Evolutionary conservation across 805 yeast species (phyloP).

Genomic region (Jamesozyma hellenica): DNA sequence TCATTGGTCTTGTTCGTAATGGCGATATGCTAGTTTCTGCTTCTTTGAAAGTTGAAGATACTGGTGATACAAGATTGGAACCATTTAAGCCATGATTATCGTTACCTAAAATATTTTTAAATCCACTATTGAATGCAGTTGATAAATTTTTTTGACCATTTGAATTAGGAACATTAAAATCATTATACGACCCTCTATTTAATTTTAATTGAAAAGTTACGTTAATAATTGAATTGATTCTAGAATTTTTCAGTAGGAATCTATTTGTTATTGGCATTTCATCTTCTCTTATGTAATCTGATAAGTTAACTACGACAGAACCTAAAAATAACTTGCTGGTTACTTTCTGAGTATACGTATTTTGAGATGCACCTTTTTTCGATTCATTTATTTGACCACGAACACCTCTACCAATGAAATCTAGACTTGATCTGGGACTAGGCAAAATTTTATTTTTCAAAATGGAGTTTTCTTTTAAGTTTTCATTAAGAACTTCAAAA

Average conservation of each 20-base stretch:
- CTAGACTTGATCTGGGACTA: neutral
- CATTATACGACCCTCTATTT: slow-evolving; percentile 30
- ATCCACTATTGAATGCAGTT: slow-evolving; percentile 13
- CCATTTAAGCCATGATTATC: neutral
- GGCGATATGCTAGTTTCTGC: neutral
- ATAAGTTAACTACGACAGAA: slow-evolving; percentile 49
- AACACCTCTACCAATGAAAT: neutral
- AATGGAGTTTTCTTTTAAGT: neutral
- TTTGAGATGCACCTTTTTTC: slow-evolving; percentile 2
- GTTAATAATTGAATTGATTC: slow-evolving; percentile 70
- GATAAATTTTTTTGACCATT: slow-evolving; percentile 21
- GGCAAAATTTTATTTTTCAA: neutral
- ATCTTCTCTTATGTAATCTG: slow-evolving; percentile 53
- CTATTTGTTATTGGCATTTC: slow-evolving; percentile 44
- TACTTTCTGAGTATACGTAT: slow-evolving; percentile 21
- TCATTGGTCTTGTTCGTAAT: neutral
- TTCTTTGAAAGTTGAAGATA: neutral
- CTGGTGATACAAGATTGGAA: neutral
- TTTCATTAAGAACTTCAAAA: slow-evolving; percentile 29
- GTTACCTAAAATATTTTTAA: slow-evolving; percentile 3
- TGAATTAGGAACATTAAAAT: slow-evolving; percentile 16
- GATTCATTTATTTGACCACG: neutral
- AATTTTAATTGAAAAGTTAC: slow-evolving; percentile 44
- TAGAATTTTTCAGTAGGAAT: slow-evolving; percentile 65
- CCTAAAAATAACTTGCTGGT: slow-evolving; percentile 49